Base-by-base conservation (phyloP, 1,139 yeast genomes). In the Yamadazyma siamensis region DNA sequence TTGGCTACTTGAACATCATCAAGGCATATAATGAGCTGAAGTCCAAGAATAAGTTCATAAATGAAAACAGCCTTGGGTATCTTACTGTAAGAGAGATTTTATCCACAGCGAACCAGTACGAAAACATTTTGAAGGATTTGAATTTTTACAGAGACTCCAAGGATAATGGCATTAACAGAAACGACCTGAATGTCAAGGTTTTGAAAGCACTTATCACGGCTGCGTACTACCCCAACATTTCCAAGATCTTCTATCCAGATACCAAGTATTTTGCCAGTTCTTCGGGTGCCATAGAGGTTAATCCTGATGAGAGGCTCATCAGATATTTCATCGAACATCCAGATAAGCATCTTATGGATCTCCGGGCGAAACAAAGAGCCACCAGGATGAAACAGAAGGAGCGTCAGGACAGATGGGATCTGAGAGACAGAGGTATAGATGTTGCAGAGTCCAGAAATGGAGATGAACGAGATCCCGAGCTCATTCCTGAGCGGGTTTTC, bases 201-300 rank as follows among this genome's bases (percentile, higher is more conserved):
- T 48, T 87, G 4, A 66, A 79, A 22, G 76, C 95, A 0, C 68
- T 89, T 1, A 59, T 88, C 15, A 79, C 94, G 0, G 94, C 95
- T 3, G 71, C 96, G 0, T 75, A 80, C 46, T 83, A 81, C 45
- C 97, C 97, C 0, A 82, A 84, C 33, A 64, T 87, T 22, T 88
- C 94, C 0, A 70, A 88, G 38, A 85, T 87, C 4, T 87, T 82
- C 43, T 63, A 77, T 21, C 97, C 97, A 0, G 88, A 85, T 40
- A 77, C 89, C 6, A 85, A 83, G 46, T 91, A 64, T 50, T 64
- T 78, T 31, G 74, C 78, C 26, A 77, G 87, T 2, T 63, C 80
- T 20, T 72, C 79, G 2, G 98, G 98, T 20, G 73, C 96, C 0
- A 69, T 91, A 28, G 91, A 85, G 34, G 70, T 78, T 20, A 96